Evolutionary conservation across 2,329 filamentous ascomycete species (phyloP).

Genomic region (Scedosporium minutisporum): DNA sequence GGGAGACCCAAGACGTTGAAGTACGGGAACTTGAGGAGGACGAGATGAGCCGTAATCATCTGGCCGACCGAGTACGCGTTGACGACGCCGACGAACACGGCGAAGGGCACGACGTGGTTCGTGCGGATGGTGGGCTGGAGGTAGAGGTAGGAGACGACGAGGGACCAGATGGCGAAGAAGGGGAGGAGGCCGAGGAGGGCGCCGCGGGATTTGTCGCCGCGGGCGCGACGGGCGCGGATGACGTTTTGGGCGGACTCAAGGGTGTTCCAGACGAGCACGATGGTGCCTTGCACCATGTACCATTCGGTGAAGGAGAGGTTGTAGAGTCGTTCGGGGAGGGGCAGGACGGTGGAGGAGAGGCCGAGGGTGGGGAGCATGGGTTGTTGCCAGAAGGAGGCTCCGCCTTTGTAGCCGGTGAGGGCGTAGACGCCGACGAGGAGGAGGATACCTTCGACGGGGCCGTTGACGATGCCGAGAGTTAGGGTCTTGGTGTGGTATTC

Average conservation of each 20-base stretch:
- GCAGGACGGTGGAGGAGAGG: constrained; percentile 40
- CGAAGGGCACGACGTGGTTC: constrained; percentile 79
- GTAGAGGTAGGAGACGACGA: constrained; percentile 70
- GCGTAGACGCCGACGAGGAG: constrained; percentile 74
- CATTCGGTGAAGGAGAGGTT: constrained; percentile 80
- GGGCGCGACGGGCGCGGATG: constrained; percentile 65
- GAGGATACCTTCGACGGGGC: constrained; percentile 88
- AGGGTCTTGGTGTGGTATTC: constrained; percentile 97
- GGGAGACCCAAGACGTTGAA: constrained; percentile 77
- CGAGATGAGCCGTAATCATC: constrained; percentile 91
- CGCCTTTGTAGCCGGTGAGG: constrained; percentile 75
- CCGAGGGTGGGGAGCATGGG: constrained; percentile 65
- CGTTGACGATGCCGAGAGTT: constrained; percentile 83
- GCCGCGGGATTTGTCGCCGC: constrained; percentile 60
- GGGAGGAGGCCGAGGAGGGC: constrained; percentile 77
- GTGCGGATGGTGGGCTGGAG: constrained; percentile 78
- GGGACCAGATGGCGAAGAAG: constrained; percentile 66
- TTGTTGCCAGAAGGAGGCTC: constrained; percentile 87
- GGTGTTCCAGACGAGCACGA: constrained; percentile 81
- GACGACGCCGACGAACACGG: constrained; percentile 77
- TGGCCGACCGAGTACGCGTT: constrained; percentile 94
- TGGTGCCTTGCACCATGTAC: constrained; percentile 78
- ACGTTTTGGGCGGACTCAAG: constrained; percentile 73
- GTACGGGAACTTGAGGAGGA: constrained; percentile 81
- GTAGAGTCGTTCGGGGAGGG: constrained; percentile 62